Conservation (phyloP, 2,329 filamentous ascomycete genomes). For the Fusarium goolgardi region DNA sequence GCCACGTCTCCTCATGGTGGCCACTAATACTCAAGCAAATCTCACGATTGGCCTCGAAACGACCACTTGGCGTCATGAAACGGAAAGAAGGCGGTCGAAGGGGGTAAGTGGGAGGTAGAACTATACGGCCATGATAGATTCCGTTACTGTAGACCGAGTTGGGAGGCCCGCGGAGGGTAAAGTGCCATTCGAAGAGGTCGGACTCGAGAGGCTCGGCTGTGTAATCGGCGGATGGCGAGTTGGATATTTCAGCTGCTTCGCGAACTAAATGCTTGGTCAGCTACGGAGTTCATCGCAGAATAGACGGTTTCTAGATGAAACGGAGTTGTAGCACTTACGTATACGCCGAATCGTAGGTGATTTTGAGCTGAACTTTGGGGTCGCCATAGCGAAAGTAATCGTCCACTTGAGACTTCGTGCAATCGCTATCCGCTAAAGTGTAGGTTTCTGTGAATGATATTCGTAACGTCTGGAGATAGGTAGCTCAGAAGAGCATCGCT, state of each 20-base stretch:
- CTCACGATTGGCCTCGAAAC: slow-evolving; percentile 96
- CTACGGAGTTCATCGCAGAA: neutral
- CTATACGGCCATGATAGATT: slow-evolving; percentile 95
- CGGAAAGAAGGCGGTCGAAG: slow-evolving; percentile 94
- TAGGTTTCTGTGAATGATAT: neutral
- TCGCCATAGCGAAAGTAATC: slow-evolving; percentile 51
- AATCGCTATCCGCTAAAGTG: neutral
- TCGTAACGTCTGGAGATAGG: neutral
- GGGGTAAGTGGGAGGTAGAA: slow-evolving; percentile 89
- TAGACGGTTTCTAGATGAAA: neutral
- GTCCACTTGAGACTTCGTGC: neutral
- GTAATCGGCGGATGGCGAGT: slow-evolving; percentile 84
- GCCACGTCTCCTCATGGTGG: slow-evolving; percentile 98
- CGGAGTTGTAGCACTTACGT: slow-evolving; percentile 61
- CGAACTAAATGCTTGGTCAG: slow-evolving; percentile 65
- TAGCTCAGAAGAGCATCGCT: slow-evolving; percentile 17
- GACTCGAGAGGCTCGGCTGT: slow-evolving; percentile 85
- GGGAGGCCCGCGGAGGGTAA: slow-evolving; percentile 92
- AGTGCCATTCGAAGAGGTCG: slow-evolving; percentile 99
- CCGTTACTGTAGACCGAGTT: slow-evolving; percentile 81
- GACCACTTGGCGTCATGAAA: slow-evolving; percentile 89
- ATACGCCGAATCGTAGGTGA: slow-evolving; percentile 89
- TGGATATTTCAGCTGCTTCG: slow-evolving; percentile 88
- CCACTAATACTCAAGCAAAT: slow-evolving; percentile 95
- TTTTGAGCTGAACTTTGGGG: slow-evolving; percentile 72